A percentile compares a stretch with the other conserved stretches of the same genome.
These are phyloP conservation scores for Hygrophoropsis aurantiaca DNA, from an alignment of 768 basidiomycete genomes.

Conservation along the genomic window DNA sequence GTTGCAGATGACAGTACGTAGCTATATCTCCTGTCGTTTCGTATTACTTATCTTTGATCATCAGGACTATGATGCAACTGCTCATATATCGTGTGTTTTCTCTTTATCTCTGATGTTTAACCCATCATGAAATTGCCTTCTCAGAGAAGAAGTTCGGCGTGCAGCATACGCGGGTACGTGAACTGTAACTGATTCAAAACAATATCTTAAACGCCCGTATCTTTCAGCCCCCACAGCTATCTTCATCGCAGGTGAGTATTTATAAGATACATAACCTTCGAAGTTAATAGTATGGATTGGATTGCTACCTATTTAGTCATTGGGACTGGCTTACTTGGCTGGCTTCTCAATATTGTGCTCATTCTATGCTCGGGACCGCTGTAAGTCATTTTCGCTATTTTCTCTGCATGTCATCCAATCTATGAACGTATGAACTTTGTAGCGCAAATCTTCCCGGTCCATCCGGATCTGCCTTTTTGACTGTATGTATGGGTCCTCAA, in stretches of 20 bases:
- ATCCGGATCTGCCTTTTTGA: constrained; percentile 71
- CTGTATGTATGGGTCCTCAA: constrained; percentile 39
- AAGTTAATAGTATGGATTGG: background rate
- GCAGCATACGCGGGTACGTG: constrained; percentile 71
- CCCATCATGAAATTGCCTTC: no score
- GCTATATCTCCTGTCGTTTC: constrained; percentile 1
- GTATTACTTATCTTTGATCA: background rate
- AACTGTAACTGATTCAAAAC: no score
- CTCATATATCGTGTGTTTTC: constrained; percentile 70
- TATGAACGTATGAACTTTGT: background rate
- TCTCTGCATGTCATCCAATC: background rate
- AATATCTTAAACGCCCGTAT: no score
- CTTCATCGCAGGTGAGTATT: constrained; percentile 53
- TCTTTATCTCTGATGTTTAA: constrained; percentile 7
- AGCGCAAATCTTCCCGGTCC: constrained; percentile 67
- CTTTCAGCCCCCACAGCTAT: constrained; percentile 53
- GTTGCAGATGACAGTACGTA: constrained; percentile 55
- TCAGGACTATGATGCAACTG: constrained; percentile 79
- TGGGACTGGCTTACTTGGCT: constrained; percentile 76
- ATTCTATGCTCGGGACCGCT: constrained; percentile 82
- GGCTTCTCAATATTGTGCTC: constrained; percentile 85
- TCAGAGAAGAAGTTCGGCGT: constrained; percentile 75
- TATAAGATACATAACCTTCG: background rate
- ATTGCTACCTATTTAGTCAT: constrained; percentile 44
- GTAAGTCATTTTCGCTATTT: constrained; percentile 35